Percentiles rank a stretch among this genome's conserved stretches.
These are phyloP conservation scores for Chamaecyparis obtusa DNA, from an alignment of 75 land plant genomes.

Conservation along the genomic window DNA sequence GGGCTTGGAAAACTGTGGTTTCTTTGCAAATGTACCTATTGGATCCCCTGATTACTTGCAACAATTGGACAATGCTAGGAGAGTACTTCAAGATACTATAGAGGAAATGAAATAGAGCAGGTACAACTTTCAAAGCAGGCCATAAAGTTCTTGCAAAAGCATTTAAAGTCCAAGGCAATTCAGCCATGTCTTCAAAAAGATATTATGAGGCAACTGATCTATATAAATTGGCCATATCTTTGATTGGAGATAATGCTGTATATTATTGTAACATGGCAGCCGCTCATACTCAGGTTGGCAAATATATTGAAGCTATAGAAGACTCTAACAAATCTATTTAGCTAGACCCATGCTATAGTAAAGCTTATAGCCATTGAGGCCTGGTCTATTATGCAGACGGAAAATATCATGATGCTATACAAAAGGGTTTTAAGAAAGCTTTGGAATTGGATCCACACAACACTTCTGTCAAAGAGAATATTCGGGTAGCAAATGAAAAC, in stretches of 20 bases:
- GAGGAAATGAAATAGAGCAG: too few species aligned
- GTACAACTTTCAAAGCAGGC: too few species aligned
- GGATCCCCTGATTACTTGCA: slow-evolving; percentile 13
- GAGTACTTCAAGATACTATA: slow-evolving; percentile 12
- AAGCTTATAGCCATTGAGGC: slow-evolving; percentile 86
- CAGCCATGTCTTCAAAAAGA: too few species aligned
- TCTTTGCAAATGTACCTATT: slow-evolving; percentile 10
- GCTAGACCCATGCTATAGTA: slow-evolving; percentile 74
- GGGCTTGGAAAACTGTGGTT: slow-evolving; percentile 19
- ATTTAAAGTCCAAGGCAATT: too few species aligned
- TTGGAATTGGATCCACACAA: slow-evolving; percentile 69
- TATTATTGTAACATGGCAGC: too few species aligned
- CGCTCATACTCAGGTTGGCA: slow-evolving; percentile 69
- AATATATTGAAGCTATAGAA: slow-evolving; percentile 60
- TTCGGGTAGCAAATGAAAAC: slow-evolving; percentile 59
- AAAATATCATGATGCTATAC: slow-evolving; percentile 66
- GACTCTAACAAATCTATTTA: slow-evolving; percentile 72
- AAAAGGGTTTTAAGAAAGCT: slow-evolving; percentile 71
- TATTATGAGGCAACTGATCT: too few species aligned
- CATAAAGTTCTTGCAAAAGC: too few species aligned
- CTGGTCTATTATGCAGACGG: slow-evolving; percentile 79
- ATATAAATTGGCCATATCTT: too few species aligned
- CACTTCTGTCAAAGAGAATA: slow-evolving; percentile 55
- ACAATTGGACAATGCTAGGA: slow-evolving; percentile 13
- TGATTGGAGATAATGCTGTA: too few species aligned